phyloP scores from a whole-genome alignment of 768 basidiomycete species.

The Coprinopsis strossmayeri region DNA sequence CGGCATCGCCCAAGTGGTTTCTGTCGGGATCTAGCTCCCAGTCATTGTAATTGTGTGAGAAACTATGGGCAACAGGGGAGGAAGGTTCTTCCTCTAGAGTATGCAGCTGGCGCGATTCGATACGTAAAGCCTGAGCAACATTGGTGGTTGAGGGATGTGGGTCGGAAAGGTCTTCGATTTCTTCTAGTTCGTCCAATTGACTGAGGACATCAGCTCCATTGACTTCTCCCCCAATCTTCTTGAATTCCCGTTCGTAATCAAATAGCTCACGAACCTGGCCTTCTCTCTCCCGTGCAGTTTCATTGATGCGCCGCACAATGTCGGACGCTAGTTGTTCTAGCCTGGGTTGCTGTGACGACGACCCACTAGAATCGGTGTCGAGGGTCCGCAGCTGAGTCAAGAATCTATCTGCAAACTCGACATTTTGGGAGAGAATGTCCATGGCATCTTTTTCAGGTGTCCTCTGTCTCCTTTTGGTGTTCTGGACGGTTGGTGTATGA shows the following conservation, averaged over 20 bases:
- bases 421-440: conserved; percentile 63
- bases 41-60: conserved; percentile 29
- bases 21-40: conserved; percentile 58
- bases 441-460: conserved; percentile 55
- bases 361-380: conserved; percentile 44
- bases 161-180: conserved; percentile 36
- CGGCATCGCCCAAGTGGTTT: conserved; percentile 41
- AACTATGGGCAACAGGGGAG: conserved; percentile 17
- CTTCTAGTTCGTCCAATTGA: conserved; percentile 56
- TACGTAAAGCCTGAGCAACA: conserved; percentile 20
- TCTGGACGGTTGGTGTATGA: conserved; percentile 28
- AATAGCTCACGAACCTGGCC: conserved; percentile 73
- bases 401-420: conserved; percentile 74
- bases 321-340: conserved; percentile 71
- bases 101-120: conserved; percentile 20
- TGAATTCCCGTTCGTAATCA: conserved; percentile 75
- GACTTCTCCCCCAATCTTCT: conserved; percentile 68
- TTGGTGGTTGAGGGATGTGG: conserved; percentile 19
- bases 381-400: conserved; percentile 64
- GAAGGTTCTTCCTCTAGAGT: conserved; percentile 32
- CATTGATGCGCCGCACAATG: conserved; percentile 72
- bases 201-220: conserved; percentile 71
- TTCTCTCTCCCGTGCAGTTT: conserved; percentile 70
- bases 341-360: conserved; percentile 31
- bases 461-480: conserved; percentile 21